A percentile compares a stretch with the other conserved stretches of the same genome.
phyloP scores from a whole-genome alignment of 2,329 filamentous ascomycete genomes.

The Claviceps maximensis region DNA sequence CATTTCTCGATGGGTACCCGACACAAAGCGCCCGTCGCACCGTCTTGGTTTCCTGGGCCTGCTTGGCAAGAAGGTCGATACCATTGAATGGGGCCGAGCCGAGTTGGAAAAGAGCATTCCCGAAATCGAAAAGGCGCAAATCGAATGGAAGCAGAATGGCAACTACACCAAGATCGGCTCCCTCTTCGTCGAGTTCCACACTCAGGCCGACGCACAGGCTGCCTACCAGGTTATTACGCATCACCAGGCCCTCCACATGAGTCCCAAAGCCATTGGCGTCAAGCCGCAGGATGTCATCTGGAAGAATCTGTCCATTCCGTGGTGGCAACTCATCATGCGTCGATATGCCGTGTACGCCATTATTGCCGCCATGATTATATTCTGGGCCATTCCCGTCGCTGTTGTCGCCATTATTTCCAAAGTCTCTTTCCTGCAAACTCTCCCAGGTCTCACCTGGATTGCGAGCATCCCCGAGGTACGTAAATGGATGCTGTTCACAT shows the following conservation, averaged over 20 bases:
- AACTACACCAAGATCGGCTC: conserved; percentile 53
- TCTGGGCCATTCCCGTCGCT: conserved; percentile 68
- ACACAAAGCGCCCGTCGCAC: conserved; percentile 58
- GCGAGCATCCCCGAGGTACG: conserved; percentile 46
- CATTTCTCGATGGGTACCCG: conserved; percentile 53
- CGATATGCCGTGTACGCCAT: conserved; percentile 50
- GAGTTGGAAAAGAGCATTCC: conserved; percentile 42
- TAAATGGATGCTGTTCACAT: no score
- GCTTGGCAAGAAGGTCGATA: conserved; percentile 59
- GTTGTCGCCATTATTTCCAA: conserved; percentile 79
- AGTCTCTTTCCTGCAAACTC: conserved; percentile 52
- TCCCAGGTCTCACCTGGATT: conserved; percentile 65
- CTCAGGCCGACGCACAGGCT: conserved; percentile 68
- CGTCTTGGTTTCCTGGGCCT: conserved; percentile 49
- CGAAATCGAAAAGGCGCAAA: conserved; percentile 50
- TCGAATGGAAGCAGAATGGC: conserved; percentile 44
- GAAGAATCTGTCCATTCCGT: conserved; percentile 55
- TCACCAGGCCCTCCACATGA: conserved; percentile 71
- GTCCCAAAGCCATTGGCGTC: conserved; percentile 71
- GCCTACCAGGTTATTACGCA: conserved; percentile 75
- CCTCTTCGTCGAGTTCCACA: conserved; percentile 86
- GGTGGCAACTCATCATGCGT: conserved; percentile 66
- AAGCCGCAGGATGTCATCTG: conserved; percentile 75
- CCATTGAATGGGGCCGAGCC: conserved; percentile 69
- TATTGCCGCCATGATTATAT: conserved; percentile 63